These are phyloP conservation scores for Colletotrichum salicis DNA, from an alignment of 2,329 filamentous ascomycete species.

Conservation along the genomic window DNA sequence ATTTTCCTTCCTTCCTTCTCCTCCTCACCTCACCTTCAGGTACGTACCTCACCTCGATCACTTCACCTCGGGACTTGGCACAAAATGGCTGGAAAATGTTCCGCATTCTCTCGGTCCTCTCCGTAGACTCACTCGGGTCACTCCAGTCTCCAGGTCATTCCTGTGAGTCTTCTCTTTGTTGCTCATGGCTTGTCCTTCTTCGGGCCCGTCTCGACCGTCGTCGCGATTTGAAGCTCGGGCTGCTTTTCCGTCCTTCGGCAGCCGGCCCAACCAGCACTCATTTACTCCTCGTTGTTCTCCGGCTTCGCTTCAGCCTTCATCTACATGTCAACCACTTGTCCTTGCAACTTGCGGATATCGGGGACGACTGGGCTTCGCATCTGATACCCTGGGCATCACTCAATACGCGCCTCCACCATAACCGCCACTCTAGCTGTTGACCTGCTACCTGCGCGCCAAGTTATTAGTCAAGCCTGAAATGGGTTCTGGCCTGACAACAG, in stretches of 20 bases:
- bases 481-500: constrained; percentile 27
- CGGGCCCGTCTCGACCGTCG: constrained; percentile 10
- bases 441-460: constrained; percentile 1
- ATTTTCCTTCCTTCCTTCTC: background rate
- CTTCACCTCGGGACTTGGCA: constrained; percentile 20
- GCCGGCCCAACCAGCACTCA: constrained; percentile 3
- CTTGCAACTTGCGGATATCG: background rate
- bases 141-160: background rate
- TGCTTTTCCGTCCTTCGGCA: background rate
- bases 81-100: background rate
- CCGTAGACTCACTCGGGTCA: too few relatives aligned
- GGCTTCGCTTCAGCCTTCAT: background rate
- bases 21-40: background rate
- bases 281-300: background rate
- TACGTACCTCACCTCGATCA: too few relatives aligned
- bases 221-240: background rate
- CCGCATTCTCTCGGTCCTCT: background rate
- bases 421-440: background rate
- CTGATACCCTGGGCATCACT: background rate
- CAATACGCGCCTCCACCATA: background rate
- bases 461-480: constrained; percentile 14
- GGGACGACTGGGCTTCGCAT: background rate
- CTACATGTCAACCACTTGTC: background rate
- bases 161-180: background rate
- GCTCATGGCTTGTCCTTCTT: background rate